Evolutionary conservation across 208 protist species (phyloP), one percentile per base, ranked within the genome.

Genomic region (Angomonas ambiguus): DNA sequence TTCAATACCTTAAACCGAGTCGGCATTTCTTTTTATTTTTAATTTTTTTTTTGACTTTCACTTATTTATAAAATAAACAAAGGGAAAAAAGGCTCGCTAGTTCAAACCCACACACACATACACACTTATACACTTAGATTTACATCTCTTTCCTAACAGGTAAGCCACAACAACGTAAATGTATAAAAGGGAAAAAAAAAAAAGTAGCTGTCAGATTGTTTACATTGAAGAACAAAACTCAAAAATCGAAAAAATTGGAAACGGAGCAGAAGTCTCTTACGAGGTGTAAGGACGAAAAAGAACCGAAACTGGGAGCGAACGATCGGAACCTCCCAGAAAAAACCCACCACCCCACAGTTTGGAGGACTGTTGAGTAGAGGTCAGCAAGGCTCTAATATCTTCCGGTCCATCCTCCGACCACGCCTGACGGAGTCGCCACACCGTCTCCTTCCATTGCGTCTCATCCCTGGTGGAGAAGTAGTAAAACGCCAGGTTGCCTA

Each of bases 401-500:
- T 71, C 65, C 6, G 76, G 76, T 0, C 63, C 76, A 25, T 64
- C 64, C 49, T 69, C 65, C 20, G 24, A 22, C 71, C 67, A 77
- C 20, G 51, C 55, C 0, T 57, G 57, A 8, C 71, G 66, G 51
- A 82, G 65, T 0, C 42, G 51, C 68, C 66, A 69, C 57, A 82
- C 25, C 35, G 18, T 67, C 65, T 75, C 76, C 30, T 63, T 67
- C 42, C 66, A 77, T 61, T 74, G 35, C 22, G 32, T 42, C 53
- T 72, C 62, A 31, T 72, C 49, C 45, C 71, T 68, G 8, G 62
- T 71, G n/a, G 58, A 53, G 61, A 73, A 76, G 57, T 65, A 74
- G 58, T 79, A 78, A 18, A 83, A 2, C 4, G 69, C 74, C 51
- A 76, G 42, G 60, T 76, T 79, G 30, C 33, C 35, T 13, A 76